Evolutionary conservation across 495 filamentous ascomycete genomes (phyloP), one percentile per base, ranked within the genome.

Genomic region (Patellaria atrata): DNA sequence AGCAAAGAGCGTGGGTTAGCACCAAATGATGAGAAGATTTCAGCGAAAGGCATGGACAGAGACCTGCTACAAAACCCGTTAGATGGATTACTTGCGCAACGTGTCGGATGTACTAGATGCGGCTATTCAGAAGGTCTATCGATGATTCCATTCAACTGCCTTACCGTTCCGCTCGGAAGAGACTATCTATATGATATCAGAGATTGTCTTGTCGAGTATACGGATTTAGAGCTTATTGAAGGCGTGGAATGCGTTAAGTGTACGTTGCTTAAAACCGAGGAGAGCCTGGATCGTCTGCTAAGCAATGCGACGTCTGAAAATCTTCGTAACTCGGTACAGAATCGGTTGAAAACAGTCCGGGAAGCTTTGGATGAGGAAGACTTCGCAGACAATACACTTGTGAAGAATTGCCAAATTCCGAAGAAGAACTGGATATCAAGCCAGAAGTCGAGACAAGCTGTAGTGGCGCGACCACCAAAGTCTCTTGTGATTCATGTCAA

Each of bases 241-340:
- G 82, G 80, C 0, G 85, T 96, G 11, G 78, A 94, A 45, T 99
- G 91, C 53, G 67, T 73, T 23, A 93, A 86, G 39, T 99, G 91
- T 58, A 89, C 89, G 0, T 63, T 96, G 5, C 47, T 87, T 30
- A 61, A 59, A 11, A 55, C 55, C 5, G 57, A 64, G 33, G 44
- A 54, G 5, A 66, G 70, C 25, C 59, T 78, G 13, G 37, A 54
- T 31, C 56, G 55, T 24, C 50, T 77, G 5, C 38, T 73, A 6
- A 22, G 17, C 6, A 59, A 18, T 10, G n/a, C 22, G 4, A 12
- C 37, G 44, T 59, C 31, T 38, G 50, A 14, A 48, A 52, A 4
- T 22, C 49, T 21, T 35, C 59, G 12, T 42, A 51, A 11, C 22
- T 56, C 4, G 44, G 38, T 14, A 5, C 17, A 22, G n/a, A 30